Evolutionary conservation across 305 asterid species (phyloP).

Genomic region (Euphrasia arctica): DNA sequence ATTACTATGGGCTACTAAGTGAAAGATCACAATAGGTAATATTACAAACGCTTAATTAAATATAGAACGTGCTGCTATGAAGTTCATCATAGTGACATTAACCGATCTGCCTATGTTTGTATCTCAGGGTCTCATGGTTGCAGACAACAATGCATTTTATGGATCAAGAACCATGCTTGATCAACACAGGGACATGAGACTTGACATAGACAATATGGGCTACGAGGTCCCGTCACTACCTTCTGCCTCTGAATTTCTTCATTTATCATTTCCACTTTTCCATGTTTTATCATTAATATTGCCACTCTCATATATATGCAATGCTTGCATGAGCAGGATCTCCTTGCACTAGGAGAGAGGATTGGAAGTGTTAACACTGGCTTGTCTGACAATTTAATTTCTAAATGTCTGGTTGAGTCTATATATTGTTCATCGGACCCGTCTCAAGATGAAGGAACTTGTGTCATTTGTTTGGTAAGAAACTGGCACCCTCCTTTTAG

Average conservation of each 20-base stretch:
- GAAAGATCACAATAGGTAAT: neutral
- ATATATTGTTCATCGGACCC: slow-evolving; percentile 47
- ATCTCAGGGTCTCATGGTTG: slow-evolving; percentile 43
- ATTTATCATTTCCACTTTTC: neutral
- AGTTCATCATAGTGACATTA: slow-evolving; percentile 1
- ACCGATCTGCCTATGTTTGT: slow-evolving; percentile 11
- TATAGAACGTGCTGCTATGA: neutral
- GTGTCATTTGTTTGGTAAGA: slow-evolving; percentile 65
- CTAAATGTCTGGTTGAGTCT: slow-evolving; percentile 47
- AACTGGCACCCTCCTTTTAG: neutral
- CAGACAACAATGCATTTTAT: slow-evolving; percentile 35
- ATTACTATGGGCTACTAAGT: neutral
- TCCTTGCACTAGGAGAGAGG: slow-evolving; percentile 66
- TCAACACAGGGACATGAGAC: slow-evolving; percentile 66
- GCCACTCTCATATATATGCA: slow-evolving; percentile 21
- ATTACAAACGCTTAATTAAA: neutral
- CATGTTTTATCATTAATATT: neutral
- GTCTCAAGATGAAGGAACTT: slow-evolving; percentile 45
- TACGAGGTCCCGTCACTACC: slow-evolving; percentile 49
- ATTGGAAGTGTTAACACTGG: slow-evolving; percentile 70
- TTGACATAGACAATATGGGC: slow-evolving; percentile 65
- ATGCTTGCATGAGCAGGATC: slow-evolving; percentile 44
- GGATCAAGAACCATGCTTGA: slow-evolving; percentile 51
- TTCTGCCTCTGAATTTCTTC: neutral
- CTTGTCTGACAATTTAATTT: slow-evolving; percentile 47